Evolutionary conservation across 345 rosid genomes (phyloP).

Genomic region (Erysimum cheiranthoides): DNA sequence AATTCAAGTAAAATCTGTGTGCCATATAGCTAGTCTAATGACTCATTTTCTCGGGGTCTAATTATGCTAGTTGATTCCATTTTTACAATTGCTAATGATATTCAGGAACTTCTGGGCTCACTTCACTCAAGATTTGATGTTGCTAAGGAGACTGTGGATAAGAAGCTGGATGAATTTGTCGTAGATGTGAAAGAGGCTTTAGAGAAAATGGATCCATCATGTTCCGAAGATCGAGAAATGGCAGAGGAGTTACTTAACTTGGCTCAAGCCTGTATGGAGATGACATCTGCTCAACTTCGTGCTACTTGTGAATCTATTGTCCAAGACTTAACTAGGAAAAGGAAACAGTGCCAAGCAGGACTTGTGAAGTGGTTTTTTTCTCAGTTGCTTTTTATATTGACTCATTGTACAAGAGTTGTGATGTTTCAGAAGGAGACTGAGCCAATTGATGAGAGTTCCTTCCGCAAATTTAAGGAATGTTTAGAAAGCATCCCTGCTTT

Average conservation of each 20-base stretch:
- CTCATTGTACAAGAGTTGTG: slow-evolving; percentile 78
- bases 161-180: slow-evolving; percentile 63
- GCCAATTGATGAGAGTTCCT: slow-evolving; percentile 69
- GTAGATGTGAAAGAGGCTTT: slow-evolving; percentile 61
- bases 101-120: slow-evolving; percentile 73
- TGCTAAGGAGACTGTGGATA: slow-evolving; percentile 68
- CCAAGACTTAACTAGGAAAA: slow-evolving; percentile 70
- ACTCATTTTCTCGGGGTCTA: not conserved
- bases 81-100: slow-evolving; percentile 28
- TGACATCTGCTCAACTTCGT: slow-evolving; percentile 68
- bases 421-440: slow-evolving; percentile 75
- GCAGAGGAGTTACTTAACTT: slow-evolving; percentile 61
- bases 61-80: not conserved
- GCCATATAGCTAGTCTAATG: not conserved
- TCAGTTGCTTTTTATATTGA: slow-evolving; percentile 77
- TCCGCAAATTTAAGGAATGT: slow-evolving; percentile 72
- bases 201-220: slow-evolving; percentile 59
- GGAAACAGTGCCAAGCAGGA: slow-evolving; percentile 71
- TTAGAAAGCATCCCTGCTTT: slow-evolving; percentile 77
- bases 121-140: slow-evolving; percentile 74
- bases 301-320: slow-evolving; percentile 69
- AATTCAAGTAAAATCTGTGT: not conserved
- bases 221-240: slow-evolving; percentile 61
- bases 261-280: slow-evolving; percentile 64
- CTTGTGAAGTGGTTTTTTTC: slow-evolving; percentile 72